A percentile compares a stretch with the other conserved stretches of the same genome.
Evolutionary conservation across 2,329 filamentous ascomycete species (phyloP).

Genomic region (Colletotrichum lentis): DNA sequence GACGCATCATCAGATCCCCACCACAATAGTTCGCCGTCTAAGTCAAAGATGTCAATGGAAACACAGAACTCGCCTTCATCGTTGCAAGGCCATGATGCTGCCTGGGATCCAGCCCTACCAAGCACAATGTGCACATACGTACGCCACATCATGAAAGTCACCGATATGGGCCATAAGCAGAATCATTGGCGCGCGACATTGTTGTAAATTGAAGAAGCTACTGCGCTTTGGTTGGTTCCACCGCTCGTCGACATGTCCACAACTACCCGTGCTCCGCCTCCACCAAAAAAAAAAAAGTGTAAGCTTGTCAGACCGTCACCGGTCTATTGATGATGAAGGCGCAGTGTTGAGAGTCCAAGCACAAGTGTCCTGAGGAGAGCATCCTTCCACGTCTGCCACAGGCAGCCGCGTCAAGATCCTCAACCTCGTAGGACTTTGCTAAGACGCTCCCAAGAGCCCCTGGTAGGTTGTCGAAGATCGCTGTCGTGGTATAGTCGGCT

Average conservation of each 20-base stretch:
- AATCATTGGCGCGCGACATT: conserved; percentile 14
- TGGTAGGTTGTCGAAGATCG: conserved; percentile 11
- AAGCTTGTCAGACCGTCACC: conserved; percentile 18
- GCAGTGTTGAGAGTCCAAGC: conserved; percentile 31
- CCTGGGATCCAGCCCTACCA: not conserved
- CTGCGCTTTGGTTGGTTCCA: conserved; percentile 28
- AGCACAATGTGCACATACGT: not conserved
- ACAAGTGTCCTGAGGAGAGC: not conserved
- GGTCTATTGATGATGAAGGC: conserved; percentile 25
- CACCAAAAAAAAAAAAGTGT: conserved; percentile 24
- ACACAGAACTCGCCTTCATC: too few species aligned
- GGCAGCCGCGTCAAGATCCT: not conserved
- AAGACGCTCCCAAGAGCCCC: conserved; percentile 8
- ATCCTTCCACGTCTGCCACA: not conserved
- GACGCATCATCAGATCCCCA: too few species aligned
- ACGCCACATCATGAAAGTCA: not conserved
- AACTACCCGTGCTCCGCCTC: conserved; percentile 36
- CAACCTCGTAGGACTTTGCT: conserved; percentile 8
- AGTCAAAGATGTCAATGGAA: not conserved
- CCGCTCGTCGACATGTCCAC: conserved; percentile 10
- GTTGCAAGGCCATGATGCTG: not conserved
- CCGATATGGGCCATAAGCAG: not conserved
- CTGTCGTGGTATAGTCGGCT: not conserved
- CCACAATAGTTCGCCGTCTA: not conserved
- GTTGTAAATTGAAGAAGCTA: conserved; percentile 36